Percentiles rank a stretch among this genome's conserved stretches.
Conservation (phyloP, 176 grass and related monocot genomes). For the Oryza nivara region DNA sequence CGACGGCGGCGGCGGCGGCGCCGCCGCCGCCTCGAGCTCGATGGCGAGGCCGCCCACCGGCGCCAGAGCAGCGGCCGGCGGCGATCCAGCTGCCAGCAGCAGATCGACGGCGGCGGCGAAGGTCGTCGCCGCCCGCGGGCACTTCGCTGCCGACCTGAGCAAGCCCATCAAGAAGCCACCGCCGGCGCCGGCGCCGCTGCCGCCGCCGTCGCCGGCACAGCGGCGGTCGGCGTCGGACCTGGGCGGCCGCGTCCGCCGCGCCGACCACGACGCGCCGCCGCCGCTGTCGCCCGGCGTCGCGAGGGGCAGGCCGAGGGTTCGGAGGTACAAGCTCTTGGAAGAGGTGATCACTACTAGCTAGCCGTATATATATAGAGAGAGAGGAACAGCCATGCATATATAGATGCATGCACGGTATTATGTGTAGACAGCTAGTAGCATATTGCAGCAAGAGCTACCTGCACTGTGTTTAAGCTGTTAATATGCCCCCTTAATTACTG, state of each 20-base stretch:
- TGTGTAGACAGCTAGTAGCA: neutral
- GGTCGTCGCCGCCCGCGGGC: slow-evolving; percentile 54
- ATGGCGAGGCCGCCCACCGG: slow-evolving; percentile 18
- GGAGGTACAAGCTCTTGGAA: slow-evolving; percentile 92
- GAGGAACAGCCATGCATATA: neutral
- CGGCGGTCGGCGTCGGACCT: slow-evolving; percentile 71
- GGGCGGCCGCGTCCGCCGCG: slow-evolving; percentile 45
- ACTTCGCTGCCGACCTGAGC: slow-evolving; percentile 57
- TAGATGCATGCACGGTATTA: slow-evolving; percentile 5
- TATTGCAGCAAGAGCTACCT: neutral
- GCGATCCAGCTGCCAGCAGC: neutral
- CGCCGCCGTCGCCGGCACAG: slow-evolving; percentile 26
- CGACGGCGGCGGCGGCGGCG: neutral
- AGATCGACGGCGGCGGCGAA: slow-evolving; percentile 40
- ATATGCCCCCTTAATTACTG: neutral
- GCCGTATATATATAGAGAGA: neutral
- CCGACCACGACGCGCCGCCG: slow-evolving; percentile 43
- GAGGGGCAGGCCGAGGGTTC: slow-evolving; percentile 65
- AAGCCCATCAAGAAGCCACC: slow-evolving; percentile 91
- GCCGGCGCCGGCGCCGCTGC: slow-evolving; percentile 3
- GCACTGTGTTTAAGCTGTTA: slow-evolving; percentile 16
- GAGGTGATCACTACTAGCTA: slow-evolving; percentile 65
- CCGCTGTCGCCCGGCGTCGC: slow-evolving; percentile 50
- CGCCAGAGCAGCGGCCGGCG: slow-evolving; percentile 16
- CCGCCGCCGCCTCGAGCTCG: slow-evolving; percentile 35